phyloP scores from a whole-genome alignment of 192 early-diverging fungal genomes.

The Umbelopsis isabellina region DNA sequence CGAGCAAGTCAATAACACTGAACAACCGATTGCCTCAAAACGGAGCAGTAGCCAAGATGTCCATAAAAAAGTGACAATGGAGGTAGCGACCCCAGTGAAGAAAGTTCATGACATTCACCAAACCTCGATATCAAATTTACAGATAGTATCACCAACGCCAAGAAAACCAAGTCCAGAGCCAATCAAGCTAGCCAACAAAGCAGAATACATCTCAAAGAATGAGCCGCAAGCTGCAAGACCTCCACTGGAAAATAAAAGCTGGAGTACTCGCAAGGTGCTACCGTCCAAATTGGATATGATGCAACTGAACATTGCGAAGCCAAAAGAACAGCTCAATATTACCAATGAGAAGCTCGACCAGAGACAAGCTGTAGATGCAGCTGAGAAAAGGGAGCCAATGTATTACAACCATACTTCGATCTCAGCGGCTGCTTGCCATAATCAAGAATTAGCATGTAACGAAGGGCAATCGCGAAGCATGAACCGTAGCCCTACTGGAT shows the following conservation, averaged over 20 bases:
- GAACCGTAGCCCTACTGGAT: constrained; percentile 19
- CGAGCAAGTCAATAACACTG: neutral
- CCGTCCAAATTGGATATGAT: constrained; percentile 8
- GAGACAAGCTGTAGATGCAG: too few species aligned
- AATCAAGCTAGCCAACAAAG: neutral
- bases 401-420: too few species aligned
- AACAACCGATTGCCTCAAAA: neutral
- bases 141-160: constrained; percentile 8
- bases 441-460: too few species aligned
- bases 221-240: too few species aligned
- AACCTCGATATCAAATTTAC: neutral
- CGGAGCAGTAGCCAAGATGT: neutral
- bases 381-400: too few species aligned
- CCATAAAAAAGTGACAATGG: neutral
- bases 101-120: neutral
- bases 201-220: neutral
- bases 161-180: constrained; percentile 11
- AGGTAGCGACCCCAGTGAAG: neutral
- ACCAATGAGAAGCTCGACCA: too few species aligned
- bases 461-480: neutral
- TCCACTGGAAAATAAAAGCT: neutral
- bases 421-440: too few species aligned
- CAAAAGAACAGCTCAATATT: neutral
- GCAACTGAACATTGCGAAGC: neutral
- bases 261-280: neutral